phyloP scores from a whole-genome alignment of 805 yeast species.

The Candida suzukii region DNA sequence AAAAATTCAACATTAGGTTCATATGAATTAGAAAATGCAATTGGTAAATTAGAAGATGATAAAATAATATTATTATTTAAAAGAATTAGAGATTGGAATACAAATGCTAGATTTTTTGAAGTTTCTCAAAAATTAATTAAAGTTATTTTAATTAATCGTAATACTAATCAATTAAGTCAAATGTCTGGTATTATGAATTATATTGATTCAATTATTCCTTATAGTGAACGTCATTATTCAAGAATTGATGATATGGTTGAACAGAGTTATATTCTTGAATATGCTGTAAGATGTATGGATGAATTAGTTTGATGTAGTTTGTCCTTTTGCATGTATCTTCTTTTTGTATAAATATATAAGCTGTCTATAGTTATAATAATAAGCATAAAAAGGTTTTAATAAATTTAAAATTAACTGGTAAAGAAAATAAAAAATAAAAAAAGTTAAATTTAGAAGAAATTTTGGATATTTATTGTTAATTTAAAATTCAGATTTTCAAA shows the following conservation, averaged over 20 bases:
- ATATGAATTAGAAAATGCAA: slow-evolving; percentile 52
- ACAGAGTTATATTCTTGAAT: slow-evolving; percentile 80
- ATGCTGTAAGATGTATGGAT: slow-evolving; percentile 73
- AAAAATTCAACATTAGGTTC: slow-evolving; percentile 47
- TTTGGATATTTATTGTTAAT: too few species aligned
- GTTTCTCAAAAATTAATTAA: slow-evolving; percentile 74
- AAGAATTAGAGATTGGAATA: slow-evolving; percentile 91
- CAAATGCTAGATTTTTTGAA: slow-evolving; percentile 72
- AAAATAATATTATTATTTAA: slow-evolving; percentile 57
- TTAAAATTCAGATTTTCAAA: too few species aligned
- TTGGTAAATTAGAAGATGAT: slow-evolving; percentile 49
- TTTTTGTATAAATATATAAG: too few species aligned
- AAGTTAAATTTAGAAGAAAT: too few species aligned
- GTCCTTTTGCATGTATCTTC: too few species aligned
- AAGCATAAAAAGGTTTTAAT: too few species aligned
- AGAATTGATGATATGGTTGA: slow-evolving; percentile 78
- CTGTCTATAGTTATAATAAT: too few species aligned
- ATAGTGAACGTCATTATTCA: slow-evolving; percentile 76
- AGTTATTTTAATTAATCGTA: slow-evolving; percentile 51
- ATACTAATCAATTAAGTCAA: slow-evolving; percentile 49
- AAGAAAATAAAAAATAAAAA: too few species aligned
- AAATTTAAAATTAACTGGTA: too few species aligned
- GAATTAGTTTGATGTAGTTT: slow-evolving; percentile 22
- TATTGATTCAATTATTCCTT: slow-evolving; percentile 77
- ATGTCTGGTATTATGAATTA: slow-evolving; percentile 61